Percentiles rank a stretch among this genome's conserved stretches.
phyloP scores from a whole-genome alignment of 2,329 filamentous ascomycete species.

The Fusarium foetens region DNA sequence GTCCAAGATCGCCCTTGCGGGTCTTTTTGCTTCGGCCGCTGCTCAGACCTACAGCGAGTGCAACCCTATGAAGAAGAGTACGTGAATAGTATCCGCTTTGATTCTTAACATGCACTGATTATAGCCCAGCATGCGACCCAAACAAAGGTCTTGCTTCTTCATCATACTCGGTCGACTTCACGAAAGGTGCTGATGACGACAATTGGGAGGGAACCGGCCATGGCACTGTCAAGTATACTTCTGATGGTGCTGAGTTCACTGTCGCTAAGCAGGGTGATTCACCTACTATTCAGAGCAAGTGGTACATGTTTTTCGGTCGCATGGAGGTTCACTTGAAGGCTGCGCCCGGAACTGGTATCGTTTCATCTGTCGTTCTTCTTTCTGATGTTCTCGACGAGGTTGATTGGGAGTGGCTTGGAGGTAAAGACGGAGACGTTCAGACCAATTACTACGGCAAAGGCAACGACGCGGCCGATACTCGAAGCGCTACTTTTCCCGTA shows the following conservation, averaged over 20 bases:
- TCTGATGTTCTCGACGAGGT: conserved; percentile 75
- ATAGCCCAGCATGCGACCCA: conserved; percentile 3
- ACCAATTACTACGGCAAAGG: conserved; percentile 82
- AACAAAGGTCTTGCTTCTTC: conserved; percentile 30
- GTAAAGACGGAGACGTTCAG: conserved; percentile 71
- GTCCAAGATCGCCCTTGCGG: conserved; percentile 20
- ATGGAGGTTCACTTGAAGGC: conserved; percentile 76
- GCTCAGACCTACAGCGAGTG: conserved; percentile 34
- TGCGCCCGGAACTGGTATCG: conserved; percentile 77
- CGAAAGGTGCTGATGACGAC: conserved; percentile 31
- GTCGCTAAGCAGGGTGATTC: conserved; percentile 68
- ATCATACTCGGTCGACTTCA: conserved; percentile 37
- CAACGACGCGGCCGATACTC: conserved; percentile 60
- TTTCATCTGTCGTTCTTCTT: conserved; percentile 79
- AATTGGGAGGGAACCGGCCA: conserved; percentile 34
- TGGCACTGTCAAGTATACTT: conserved; percentile 33
- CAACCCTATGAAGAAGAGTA: conserved; percentile 37
- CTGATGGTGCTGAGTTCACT: conserved; percentile 50
- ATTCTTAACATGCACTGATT: background rate
- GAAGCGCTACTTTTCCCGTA: conserved; percentile 19
- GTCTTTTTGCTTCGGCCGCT: conserved; percentile 21
- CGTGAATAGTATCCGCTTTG: background rate
- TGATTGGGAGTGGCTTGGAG: conserved; percentile 84
- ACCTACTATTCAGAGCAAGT: conserved; percentile 72
- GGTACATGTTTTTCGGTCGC: conserved; percentile 87